Percentiles rank a stretch among this genome's conserved stretches.
These are phyloP conservation scores for Gossypium rotundifolium DNA, from an alignment of 345 rosid species.

Conservation along the genomic window DNA sequence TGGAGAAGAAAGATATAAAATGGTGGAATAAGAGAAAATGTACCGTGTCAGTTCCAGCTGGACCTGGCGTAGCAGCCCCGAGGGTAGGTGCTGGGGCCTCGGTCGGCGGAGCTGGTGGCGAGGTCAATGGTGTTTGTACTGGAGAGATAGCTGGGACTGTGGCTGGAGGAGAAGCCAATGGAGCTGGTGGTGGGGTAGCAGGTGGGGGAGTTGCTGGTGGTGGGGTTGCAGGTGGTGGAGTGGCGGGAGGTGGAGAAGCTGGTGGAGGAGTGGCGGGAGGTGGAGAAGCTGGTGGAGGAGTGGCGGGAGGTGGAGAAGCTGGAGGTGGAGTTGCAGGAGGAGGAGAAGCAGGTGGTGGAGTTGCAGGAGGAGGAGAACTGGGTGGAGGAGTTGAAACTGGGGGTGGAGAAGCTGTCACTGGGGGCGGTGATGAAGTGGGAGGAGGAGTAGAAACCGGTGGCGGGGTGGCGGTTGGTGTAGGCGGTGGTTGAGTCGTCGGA, in stretches of 20 bases:
- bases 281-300: slow-evolving; percentile 26
- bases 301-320: slow-evolving; percentile 23
- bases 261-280: slow-evolving; percentile 31
- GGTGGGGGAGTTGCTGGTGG: slow-evolving; percentile 22
- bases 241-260: slow-evolving; percentile 27
- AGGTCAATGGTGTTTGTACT: slow-evolving; percentile 10
- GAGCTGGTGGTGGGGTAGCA: not conserved
- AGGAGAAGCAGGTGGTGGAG: slow-evolving; percentile 5
- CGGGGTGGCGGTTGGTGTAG: not conserved
- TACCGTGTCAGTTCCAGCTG: slow-evolving; percentile 33
- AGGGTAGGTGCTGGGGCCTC: slow-evolving; percentile 31
- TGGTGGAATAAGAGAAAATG: not conserved
- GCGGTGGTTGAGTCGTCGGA: slow-evolving; percentile 9
- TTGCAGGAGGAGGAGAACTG: slow-evolving; percentile 11
- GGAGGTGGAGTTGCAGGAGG: slow-evolving; percentile 11
- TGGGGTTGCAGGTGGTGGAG: slow-evolving; percentile 33
- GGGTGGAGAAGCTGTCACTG: slow-evolving; percentile 12
- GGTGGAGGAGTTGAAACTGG: slow-evolving; percentile 13
- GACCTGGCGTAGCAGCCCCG: slow-evolving; percentile 35
- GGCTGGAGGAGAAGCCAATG: slow-evolving; percentile 4
- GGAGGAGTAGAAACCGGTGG: slow-evolving; percentile 4
- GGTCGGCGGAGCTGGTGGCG: slow-evolving; percentile 47
- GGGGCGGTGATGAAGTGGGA: slow-evolving; percentile 7
- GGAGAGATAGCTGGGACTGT: slow-evolving; percentile 22
- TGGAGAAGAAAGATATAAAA: not conserved